Conservation (phyloP, 768 basidiomycete genomes). For the Serendipita sp. region DNA sequence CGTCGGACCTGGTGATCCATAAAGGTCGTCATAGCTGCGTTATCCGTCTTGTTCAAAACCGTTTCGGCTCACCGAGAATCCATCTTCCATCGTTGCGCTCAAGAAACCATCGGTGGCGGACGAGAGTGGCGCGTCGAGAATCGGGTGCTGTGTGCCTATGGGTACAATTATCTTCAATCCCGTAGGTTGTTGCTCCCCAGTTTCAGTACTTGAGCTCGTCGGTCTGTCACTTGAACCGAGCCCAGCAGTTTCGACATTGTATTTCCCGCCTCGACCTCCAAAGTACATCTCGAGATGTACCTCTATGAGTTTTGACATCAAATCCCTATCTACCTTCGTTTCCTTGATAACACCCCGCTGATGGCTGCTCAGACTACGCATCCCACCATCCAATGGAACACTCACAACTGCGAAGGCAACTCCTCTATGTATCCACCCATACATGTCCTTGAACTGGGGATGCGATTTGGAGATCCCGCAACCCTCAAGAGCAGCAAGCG, state of each 20-base stretch:
- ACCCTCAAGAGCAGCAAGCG: neutral
- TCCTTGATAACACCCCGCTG: neutral
- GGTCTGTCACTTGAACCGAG: neutral
- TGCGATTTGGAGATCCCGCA: neutral
- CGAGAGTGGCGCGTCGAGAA: no score
- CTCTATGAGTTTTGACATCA: neutral
- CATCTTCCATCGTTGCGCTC: no score
- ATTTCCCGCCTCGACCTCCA: slow-evolving; percentile 1
- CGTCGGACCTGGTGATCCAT: no score
- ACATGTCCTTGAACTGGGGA: neutral
- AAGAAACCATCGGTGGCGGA: no score
- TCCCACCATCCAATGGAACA: neutral
- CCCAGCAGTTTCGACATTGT: neutral
- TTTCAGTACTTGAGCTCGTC: neutral
- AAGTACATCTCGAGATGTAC: slow-evolving; percentile 5
- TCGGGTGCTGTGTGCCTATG: no score
- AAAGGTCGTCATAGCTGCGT: no score
- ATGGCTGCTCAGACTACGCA: no score
- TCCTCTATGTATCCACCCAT: neutral
- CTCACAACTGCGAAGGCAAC: neutral
- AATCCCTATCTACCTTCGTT: neutral
- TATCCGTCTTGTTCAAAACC: no score
- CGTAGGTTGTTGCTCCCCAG: no score
- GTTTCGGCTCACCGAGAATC: no score
- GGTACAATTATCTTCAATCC: no score